These are phyloP conservation scores for Hypoxylon trugodes DNA, from an alignment of 495 filamentous ascomycete genomes.

Conservation along the genomic window DNA sequence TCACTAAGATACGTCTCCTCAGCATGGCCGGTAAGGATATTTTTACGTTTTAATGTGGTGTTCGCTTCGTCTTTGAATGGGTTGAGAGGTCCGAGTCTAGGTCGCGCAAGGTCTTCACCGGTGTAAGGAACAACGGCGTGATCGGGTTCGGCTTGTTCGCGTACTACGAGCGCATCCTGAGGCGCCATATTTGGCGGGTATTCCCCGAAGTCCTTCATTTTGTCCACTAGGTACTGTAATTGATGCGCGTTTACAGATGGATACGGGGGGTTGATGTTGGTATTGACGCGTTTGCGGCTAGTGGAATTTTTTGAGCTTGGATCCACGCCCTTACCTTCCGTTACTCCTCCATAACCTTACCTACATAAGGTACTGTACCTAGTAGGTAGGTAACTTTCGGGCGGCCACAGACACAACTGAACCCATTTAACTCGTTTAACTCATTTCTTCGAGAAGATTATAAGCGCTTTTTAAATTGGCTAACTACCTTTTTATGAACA, in stretches of 20 bases:
- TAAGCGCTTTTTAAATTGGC: no score
- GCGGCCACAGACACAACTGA: no score
- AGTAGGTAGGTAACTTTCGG: no score
- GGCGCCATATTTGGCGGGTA: slow-evolving; percentile 67
- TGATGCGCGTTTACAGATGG: not conserved
- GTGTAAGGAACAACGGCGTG: slow-evolving; percentile 73
- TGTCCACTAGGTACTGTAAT: slow-evolving; percentile 26
- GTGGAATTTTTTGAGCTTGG: slow-evolving; percentile 10
- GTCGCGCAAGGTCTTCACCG: slow-evolving; percentile 70
- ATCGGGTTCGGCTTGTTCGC: slow-evolving; percentile 57
- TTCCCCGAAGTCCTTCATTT: slow-evolving; percentile 64
- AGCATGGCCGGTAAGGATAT: slow-evolving; percentile 88
- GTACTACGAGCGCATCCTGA: slow-evolving; percentile 62
- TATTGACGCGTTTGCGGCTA: slow-evolving; percentile 7
- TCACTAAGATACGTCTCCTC: slow-evolving; percentile 90
- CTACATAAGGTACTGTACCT: no score
- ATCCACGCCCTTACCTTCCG: not conserved
- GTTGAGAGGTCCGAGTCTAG: slow-evolving; percentile 76
- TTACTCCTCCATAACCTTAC: not conserved
- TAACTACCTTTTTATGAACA: no score
- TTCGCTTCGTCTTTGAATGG: slow-evolving; percentile 74
- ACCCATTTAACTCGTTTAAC: no score
- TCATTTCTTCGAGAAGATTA: no score
- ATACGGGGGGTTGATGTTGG: no score
- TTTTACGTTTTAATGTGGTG: slow-evolving; percentile 80